Evolutionary conservation across 2,329 filamentous ascomycete species (phyloP).

Genomic region (Aphanoascus verrucosus): DNA sequence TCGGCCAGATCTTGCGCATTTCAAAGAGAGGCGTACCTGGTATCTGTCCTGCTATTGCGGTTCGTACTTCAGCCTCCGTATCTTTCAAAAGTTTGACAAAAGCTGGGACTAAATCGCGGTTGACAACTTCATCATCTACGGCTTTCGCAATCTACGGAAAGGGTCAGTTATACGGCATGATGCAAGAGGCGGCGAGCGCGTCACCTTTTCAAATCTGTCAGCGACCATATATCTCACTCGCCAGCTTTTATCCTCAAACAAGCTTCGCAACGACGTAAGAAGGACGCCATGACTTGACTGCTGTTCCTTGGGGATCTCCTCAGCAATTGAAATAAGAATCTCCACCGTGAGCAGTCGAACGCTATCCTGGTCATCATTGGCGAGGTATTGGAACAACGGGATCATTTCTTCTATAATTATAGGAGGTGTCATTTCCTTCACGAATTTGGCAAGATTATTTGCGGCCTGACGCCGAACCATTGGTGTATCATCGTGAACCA

Average conservation of each 20-base stretch:
- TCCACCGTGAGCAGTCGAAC: slow-evolving; percentile 93
- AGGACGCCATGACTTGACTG: slow-evolving; percentile 92
- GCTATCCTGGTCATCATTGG: slow-evolving; percentile 93
- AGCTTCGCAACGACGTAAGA: slow-evolving; percentile 74
- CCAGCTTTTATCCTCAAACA: slow-evolving; percentile 99
- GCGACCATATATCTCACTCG: slow-evolving; percentile 98
- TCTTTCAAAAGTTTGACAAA: slow-evolving; percentile 98
- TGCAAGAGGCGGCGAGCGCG: slow-evolving; percentile 5
- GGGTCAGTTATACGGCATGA: slow-evolving; percentile 11
- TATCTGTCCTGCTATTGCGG: slow-evolving; percentile 93
- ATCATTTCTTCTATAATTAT: slow-evolving; percentile 98
- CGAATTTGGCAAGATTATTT: slow-evolving; percentile 92
- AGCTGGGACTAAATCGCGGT: slow-evolving; percentile 83
- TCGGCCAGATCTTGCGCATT: background rate
- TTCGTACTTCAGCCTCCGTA: slow-evolving; percentile 93
- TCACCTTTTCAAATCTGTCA: slow-evolving; percentile 91
- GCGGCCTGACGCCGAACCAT: slow-evolving; percentile 97
- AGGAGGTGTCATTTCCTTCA: slow-evolving; percentile 86
- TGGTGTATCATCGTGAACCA: slow-evolving; percentile 96
- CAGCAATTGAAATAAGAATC: slow-evolving; percentile 89
- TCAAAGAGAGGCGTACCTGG: slow-evolving; percentile 46
- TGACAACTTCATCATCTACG: slow-evolving; percentile 92
- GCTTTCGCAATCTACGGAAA: slow-evolving; percentile 80
- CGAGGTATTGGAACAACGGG: slow-evolving; percentile 92
- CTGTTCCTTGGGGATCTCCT: slow-evolving; percentile 95